phyloP scores from a whole-genome alignment of 1,139 yeast species.

The Scheffersomyces segobiensis region DNA sequence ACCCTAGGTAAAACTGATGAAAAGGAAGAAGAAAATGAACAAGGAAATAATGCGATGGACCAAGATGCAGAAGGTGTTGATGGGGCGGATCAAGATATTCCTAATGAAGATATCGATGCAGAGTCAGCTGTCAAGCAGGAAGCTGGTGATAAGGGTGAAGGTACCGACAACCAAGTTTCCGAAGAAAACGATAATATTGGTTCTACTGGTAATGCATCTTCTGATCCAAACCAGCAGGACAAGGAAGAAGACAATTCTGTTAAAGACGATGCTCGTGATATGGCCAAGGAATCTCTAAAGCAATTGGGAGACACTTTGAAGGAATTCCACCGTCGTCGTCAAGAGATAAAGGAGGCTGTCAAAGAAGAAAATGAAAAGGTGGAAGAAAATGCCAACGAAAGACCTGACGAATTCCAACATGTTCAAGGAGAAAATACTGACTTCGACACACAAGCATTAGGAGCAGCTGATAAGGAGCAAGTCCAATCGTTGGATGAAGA shows the following conservation, averaged over 20 bases:
- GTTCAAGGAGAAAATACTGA: conserved; percentile 80
- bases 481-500: conserved; percentile 76
- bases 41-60: conserved; percentile 27
- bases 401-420: conserved; percentile 91
- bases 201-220: conserved; percentile 61
- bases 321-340: conserved; percentile 88
- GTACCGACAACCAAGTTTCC: conserved; percentile 67
- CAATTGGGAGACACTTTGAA: conserved; percentile 89
- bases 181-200: conserved; percentile 74
- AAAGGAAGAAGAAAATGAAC: conserved; percentile 27
- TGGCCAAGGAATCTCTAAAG: conserved; percentile 78
- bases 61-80: conserved; percentile 42
- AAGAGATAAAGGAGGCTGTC: conserved; percentile 74
- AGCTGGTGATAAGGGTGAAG: conserved; percentile 71
- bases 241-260: conserved; percentile 27
- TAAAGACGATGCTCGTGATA: conserved; percentile 67
- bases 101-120: conserved; percentile 51
- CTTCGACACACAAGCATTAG: conserved; percentile 85
- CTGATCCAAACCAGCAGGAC: conserved; percentile 47
- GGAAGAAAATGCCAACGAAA: conserved; percentile 56
- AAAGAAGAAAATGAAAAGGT: conserved; percentile 43
- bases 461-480: conserved; percentile 84
- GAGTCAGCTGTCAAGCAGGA: conserved; percentile 74
- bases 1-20: conserved; percentile 18
- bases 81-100: conserved; percentile 51